Evolutionary conservation across 306 rosid species (phyloP).

Genomic region (Citrullus colocynthis): DNA sequence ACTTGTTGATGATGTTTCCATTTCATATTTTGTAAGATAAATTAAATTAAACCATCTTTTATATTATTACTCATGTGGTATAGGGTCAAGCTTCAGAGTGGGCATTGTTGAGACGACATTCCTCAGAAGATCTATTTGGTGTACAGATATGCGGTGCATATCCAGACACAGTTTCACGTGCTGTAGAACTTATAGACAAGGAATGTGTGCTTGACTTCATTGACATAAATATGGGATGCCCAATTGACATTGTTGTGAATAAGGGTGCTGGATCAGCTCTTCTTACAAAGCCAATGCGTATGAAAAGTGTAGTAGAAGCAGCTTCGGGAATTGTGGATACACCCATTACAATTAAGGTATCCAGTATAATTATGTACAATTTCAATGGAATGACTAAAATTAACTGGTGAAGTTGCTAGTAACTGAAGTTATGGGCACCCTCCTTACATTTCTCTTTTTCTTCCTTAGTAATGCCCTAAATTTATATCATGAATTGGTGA

Average conservation of each 20-base stretch:
- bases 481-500: not conserved
- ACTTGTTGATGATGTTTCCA: not conserved
- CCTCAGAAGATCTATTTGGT: conserved; percentile 83
- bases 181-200: conserved; percentile 67
- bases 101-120: conserved; percentile 83
- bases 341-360: conserved; percentile 70
- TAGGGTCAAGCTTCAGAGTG: conserved; percentile 99
- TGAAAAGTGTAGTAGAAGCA: conserved; percentile 57
- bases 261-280: conserved; percentile 99
- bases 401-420: not conserved
- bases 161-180: conserved; percentile 61
- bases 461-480: not conserved
- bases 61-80: not conserved
- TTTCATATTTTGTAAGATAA: not conserved
- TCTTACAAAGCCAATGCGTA: conserved; percentile 78
- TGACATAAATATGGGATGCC: conserved; percentile 97
- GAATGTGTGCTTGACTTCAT: conserved; percentile 80
- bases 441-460: not conserved
- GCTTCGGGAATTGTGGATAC: conserved; percentile 56
- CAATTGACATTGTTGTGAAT: conserved; percentile 80
- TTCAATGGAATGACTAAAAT: not conserved
- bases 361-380: not conserved
- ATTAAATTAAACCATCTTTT: not conserved
- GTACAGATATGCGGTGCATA: conserved; percentile 87
- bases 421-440: not conserved